These are phyloP conservation scores for Yamadazyma siamensis DNA, from an alignment of 1,139 yeast species.

Conservation along the genomic window DNA sequence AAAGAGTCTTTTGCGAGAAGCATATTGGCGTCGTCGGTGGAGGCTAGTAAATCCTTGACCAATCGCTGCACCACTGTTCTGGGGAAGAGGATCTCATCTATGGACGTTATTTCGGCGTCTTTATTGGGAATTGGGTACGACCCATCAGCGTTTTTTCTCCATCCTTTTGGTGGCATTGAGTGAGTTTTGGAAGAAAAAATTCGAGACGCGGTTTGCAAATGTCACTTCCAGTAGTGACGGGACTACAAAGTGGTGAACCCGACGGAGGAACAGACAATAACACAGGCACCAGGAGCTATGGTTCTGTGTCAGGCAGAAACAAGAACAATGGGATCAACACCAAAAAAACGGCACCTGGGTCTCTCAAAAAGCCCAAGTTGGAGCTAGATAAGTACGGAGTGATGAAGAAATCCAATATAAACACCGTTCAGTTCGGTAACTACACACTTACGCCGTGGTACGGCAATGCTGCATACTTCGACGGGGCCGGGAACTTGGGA, in stretches of 20 bases:
- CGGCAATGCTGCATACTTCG: constrained; percentile 76
- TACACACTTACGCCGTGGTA: constrained; percentile 77
- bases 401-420: no score
- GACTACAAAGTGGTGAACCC: neutral
- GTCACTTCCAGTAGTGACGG: constrained; percentile 4
- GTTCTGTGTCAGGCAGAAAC: no score
- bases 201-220: neutral
- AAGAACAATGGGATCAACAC: neutral
- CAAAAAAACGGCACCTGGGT: neutral
- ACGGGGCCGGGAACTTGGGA: constrained; percentile 7
- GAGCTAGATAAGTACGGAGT: neutral
- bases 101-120: constrained; percentile 57
- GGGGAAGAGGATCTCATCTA: constrained; percentile 70
- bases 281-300: no score
- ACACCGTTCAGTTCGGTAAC: constrained; percentile 61
- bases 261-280: no score
- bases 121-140: constrained; percentile 52
- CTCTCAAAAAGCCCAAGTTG: neutral
- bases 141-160: constrained; percentile 76
- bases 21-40: constrained; percentile 31
- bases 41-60: constrained; percentile 45
- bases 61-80: constrained; percentile 56
- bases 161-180: constrained; percentile 84
- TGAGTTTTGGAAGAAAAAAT: constrained; percentile 5
- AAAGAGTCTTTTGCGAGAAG: constrained; percentile 62